Evolutionary conservation across 2,329 filamentous ascomycete species (phyloP).

Genomic region (Hypoxylon sp.): DNA sequence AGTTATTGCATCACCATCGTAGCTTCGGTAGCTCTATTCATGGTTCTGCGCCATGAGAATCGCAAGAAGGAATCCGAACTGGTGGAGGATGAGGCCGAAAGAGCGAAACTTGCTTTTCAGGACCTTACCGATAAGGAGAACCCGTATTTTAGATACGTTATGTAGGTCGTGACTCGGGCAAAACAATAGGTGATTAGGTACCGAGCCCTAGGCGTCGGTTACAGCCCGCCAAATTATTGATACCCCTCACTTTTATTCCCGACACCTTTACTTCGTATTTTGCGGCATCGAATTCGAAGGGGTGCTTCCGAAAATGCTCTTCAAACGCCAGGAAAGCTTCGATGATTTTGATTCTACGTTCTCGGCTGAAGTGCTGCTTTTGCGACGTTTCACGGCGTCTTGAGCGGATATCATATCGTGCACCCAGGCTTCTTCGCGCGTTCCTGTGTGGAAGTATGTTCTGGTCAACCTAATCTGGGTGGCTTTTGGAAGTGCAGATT

Average conservation of each 20-base stretch:
- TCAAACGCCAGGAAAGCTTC: conserved; percentile 41
- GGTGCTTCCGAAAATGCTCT: conserved; percentile 34
- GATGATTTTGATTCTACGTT: conserved; percentile 36
- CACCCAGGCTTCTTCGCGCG: conserved; percentile 44
- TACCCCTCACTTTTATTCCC: neutral
- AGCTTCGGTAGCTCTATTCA: conserved; percentile 66
- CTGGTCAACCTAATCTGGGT: neutral
- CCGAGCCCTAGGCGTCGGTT: no score
- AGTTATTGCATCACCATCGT: conserved; percentile 77
- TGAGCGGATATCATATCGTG: conserved; percentile 33
- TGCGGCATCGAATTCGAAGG: conserved; percentile 22
- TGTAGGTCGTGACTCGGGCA: conserved; percentile 48
- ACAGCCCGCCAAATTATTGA: neutral
- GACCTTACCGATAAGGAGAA: conserved; percentile 78
- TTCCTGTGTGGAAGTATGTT: conserved; percentile 34
- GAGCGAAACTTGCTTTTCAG: conserved; percentile 73
- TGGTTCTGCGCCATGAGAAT: conserved; percentile 71
- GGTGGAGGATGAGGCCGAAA: conserved; percentile 68
- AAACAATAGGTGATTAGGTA: conserved; percentile 5
- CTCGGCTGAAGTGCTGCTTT: conserved; percentile 27
- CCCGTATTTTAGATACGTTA: conserved; percentile 72
- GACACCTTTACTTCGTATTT: conserved; percentile 18
- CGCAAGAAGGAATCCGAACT: conserved; percentile 58
- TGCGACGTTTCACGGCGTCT: conserved; percentile 40
- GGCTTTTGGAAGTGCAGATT: neutral